These are phyloP conservation scores for Pulveroboletus sp. DNA, from an alignment of 1,284 basidiomycete species.

Conservation along the genomic window DNA sequence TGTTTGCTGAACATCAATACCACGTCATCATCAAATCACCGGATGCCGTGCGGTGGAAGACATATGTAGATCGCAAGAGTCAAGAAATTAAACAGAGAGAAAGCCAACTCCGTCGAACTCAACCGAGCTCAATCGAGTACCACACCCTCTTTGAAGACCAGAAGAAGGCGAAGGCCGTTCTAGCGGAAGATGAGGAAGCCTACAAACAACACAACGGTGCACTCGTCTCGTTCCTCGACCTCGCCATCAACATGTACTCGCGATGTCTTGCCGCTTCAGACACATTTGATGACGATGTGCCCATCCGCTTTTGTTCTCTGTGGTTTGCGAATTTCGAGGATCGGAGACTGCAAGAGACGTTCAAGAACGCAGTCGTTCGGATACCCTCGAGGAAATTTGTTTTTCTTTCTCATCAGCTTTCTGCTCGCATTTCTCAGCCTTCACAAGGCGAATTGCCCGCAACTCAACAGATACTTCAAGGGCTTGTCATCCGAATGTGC, in stretches of 20 bases:
- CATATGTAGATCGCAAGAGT: slow-evolving; percentile 71
- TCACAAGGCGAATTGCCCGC: slow-evolving; percentile 30
- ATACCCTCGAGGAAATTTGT: slow-evolving; percentile 91
- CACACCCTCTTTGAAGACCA: slow-evolving; percentile 31
- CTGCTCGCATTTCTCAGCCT: slow-evolving; percentile 71
- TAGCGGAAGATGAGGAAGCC: slow-evolving; percentile 58
- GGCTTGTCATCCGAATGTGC: slow-evolving; percentile 74
- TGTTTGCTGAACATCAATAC: slow-evolving; percentile 88
- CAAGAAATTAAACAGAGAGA: slow-evolving; percentile 56
- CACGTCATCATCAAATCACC: slow-evolving; percentile 65
- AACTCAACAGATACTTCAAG: slow-evolving; percentile 65
- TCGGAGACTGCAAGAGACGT: slow-evolving; percentile 47
- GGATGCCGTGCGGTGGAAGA: slow-evolving; percentile 67
- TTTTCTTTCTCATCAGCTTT: slow-evolving; percentile 88
- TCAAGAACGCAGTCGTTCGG: slow-evolving; percentile 49
- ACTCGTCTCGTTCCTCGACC: slow-evolving; percentile 62
- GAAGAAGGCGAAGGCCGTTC: slow-evolving; percentile 36
- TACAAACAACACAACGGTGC: slow-evolving; percentile 59
- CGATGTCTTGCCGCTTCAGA: slow-evolving; percentile 68
- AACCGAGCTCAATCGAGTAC: slow-evolving; percentile 26
- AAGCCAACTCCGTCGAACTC: slow-evolving; percentile 38
- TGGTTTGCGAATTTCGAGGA: slow-evolving; percentile 87
- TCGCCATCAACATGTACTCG: slow-evolving; percentile 84
- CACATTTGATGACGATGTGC: slow-evolving; percentile 69
- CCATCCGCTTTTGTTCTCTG: slow-evolving; percentile 82